Evolutionary conservation across 1,284 basidiomycete genomes (phyloP).

Genomic region (Apiotrichum porosum): DNA sequence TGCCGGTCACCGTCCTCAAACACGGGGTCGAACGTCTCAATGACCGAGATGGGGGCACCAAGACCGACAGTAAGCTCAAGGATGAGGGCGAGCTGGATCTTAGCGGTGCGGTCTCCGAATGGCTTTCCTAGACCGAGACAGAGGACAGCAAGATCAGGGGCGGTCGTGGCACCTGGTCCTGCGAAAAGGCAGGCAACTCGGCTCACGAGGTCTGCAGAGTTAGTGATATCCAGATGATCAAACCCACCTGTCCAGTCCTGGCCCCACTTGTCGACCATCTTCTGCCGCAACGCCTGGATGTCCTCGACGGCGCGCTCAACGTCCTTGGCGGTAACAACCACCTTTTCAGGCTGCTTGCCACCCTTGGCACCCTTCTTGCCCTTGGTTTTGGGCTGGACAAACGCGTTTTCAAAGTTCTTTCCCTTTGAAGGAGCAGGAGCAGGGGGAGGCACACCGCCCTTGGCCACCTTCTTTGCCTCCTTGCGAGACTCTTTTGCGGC

Average conservation of each 20-base stretch:
- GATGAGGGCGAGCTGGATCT: constrained; percentile 41
- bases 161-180: neutral
- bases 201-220: constrained; percentile 1
- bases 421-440: constrained; percentile 1
- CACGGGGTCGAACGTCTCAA: constrained; percentile 37
- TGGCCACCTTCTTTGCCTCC: constrained; percentile 23
- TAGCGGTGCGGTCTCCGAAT: constrained; percentile 37
- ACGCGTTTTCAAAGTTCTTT: constrained; percentile 7
- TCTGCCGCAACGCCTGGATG: constrained; percentile 29
- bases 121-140: constrained; percentile 42
- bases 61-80: constrained; percentile 11
- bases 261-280: constrained; percentile 40
- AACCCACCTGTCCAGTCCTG: constrained; percentile 30
- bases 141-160: constrained; percentile 16
- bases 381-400: constrained; percentile 17
- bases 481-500: constrained; percentile 31
- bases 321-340: constrained; percentile 8
- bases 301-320: constrained; percentile 18
- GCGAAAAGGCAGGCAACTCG: neutral
- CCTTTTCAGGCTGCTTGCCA: constrained; percentile 10
- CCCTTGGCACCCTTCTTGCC: constrained; percentile 11
- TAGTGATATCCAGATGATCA: too few relatives aligned
- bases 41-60: constrained; percentile 7
- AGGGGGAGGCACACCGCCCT: constrained; percentile 3
- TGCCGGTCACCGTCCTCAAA: constrained; percentile 34